Evolutionary conservation across 129 eudicot species (phyloP).

Genomic region (Gnaphalium uliginosum): DNA sequence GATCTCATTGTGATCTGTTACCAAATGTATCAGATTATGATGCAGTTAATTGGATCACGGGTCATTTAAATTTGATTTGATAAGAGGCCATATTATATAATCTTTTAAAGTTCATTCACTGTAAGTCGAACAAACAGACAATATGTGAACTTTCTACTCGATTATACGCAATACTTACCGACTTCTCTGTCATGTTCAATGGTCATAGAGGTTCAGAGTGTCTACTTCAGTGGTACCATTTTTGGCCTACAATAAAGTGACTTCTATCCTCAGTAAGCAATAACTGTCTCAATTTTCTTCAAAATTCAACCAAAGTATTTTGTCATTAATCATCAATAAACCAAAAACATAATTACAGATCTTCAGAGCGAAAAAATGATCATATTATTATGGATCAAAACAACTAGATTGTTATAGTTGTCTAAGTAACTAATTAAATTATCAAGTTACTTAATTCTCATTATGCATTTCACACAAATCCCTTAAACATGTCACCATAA

Average conservation of each 20-base stretch:
- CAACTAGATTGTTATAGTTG: neutral
- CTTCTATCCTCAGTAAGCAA: conserved; percentile 20
- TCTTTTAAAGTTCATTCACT: neutral
- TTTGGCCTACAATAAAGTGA: conserved; percentile 27
- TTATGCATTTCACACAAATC: neutral
- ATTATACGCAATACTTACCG: conserved; percentile 1
- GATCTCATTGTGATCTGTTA: neutral
- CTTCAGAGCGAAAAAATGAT: neutral
- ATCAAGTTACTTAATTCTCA: neutral
- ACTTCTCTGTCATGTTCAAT: conserved; percentile 20
- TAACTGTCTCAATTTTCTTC: conserved; percentile 21
- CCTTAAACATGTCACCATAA: conserved; percentile 1
- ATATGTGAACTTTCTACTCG: neutral
- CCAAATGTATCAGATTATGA: neutral
- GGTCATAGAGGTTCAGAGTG: conserved; percentile 13
- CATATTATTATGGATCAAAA: neutral
- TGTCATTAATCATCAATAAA: conserved; percentile 7
- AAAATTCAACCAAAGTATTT: conserved; percentile 17
- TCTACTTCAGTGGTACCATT: conserved; percentile 10
- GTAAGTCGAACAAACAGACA: neutral
- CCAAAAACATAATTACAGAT: neutral
- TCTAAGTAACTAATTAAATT: neutral
- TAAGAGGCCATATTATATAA: neutral
- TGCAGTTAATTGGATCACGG: neutral
- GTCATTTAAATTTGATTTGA: neutral